Evolutionary conservation across 202 grass and related monocot genomes (phyloP).

Genomic region (Digitaria exilis): DNA sequence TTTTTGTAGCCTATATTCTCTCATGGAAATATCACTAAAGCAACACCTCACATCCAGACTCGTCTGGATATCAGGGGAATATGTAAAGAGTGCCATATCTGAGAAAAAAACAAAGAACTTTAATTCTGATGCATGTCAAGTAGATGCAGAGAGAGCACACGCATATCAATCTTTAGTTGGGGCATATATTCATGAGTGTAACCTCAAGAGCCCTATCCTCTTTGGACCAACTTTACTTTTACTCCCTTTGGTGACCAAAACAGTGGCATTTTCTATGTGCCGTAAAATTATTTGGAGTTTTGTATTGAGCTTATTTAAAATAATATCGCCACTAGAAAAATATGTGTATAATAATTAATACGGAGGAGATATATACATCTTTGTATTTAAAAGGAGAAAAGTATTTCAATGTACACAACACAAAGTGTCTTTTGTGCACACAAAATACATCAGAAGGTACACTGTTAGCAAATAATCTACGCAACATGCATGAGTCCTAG

Average conservation of each 20-base stretch:
- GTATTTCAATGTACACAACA: no score
- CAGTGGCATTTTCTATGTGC: not conserved
- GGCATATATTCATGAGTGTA: not conserved
- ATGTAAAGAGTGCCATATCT: not conserved
- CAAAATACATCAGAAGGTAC: no score
- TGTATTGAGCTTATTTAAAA: not conserved
- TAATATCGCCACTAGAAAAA: not conserved
- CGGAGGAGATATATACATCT: no score
- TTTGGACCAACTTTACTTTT: not conserved
- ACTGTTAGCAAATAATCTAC: no score
- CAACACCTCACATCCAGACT: not conserved
- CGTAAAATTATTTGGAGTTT: not conserved
- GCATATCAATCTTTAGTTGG: not conserved
- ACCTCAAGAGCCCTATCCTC: not conserved
- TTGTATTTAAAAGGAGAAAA: no score
- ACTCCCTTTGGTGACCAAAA: not conserved
- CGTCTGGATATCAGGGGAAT: not conserved
- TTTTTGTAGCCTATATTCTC: not conserved
- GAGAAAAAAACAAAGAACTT: not conserved
- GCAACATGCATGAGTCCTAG: no score
- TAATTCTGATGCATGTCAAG: not conserved
- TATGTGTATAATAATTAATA: no score
- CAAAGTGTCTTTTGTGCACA: no score
- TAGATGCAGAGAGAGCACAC: not conserved
- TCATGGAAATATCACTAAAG: not conserved